Evolutionary conservation across 108 stramenopile species (phyloP), one percentile per base, ranked within the genome.

Genomic region (Nannochloropsis gaditana): DNA sequence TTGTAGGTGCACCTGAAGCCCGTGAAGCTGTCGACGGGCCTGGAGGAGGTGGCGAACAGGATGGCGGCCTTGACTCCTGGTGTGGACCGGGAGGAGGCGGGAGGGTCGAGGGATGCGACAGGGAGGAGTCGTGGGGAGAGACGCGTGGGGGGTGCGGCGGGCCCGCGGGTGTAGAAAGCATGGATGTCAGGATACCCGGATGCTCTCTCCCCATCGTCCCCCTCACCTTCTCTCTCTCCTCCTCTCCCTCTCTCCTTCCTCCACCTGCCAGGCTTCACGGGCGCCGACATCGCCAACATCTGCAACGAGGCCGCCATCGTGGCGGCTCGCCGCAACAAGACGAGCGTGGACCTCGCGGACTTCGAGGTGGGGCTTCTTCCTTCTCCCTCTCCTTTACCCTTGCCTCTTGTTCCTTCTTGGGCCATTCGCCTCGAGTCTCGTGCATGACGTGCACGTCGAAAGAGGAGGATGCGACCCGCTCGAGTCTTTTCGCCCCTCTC

Each of bases 301-400:
- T 96, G 95, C 89, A 99, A 99, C 87, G 98, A 99, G 92, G 98
- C 98, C 21, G 98, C 98, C 59, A 99, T 99, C 88, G 90, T 94
- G 0, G 96, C 98, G 15, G 98, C 96, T 9, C 92, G 98, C 31
- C 93, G 94, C n/a, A 93, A 91, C 87, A 95, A 88, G 59, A 95
- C 95, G 5, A 84, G 91, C 5, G 95, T 99, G 9, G 90, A 93
- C 21, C 84, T 97, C 92, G 89, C 91, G 9, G 96, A 97, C 91
- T 97, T 99, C 87, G 96, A 99, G 89, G 93, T 85, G 87, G 11
- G 83, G n/a, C 2, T 31, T 41, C 1, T 2, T 3, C 19, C 19
- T n/a, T 2, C n/a, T 15, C 59, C 59, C 59, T 73, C 2, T 6
- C 6, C 6, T 6, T n/a, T 1, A 31, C 31, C 31, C 31, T 31